Percentiles rank a stretch among this genome's conserved stretches.
Conservation (phyloP, 495 filamentous ascomycete genomes). For the Hyaloscypha variabilis region DNA sequence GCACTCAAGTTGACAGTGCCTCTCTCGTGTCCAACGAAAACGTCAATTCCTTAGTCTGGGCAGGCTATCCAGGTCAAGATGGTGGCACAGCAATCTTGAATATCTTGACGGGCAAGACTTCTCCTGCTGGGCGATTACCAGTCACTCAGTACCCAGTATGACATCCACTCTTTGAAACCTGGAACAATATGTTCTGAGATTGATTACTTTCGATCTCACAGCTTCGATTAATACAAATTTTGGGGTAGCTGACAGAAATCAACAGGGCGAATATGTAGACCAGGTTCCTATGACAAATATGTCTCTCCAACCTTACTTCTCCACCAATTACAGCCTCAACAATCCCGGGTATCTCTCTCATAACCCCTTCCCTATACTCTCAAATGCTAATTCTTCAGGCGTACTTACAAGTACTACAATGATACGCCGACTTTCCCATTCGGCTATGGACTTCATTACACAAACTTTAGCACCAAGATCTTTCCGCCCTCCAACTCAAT, state of each 20-base stretch:
- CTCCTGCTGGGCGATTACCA: constrained; percentile 60
- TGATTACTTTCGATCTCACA: too few relatives aligned
- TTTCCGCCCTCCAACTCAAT: constrained; percentile 30
- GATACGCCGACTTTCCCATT: constrained; percentile 56
- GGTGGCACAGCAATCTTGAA: constrained; percentile 58
- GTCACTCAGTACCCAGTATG: constrained; percentile 57
- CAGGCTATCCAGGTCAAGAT: constrained; percentile 64
- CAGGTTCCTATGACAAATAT: constrained; percentile 60
- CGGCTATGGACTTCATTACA: constrained; percentile 58
- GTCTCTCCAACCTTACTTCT: constrained; percentile 49
- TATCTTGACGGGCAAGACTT: constrained; percentile 44
- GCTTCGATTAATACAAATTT: background rate
- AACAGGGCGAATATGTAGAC: constrained; percentile 45
- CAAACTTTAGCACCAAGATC: constrained; percentile 45
- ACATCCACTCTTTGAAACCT: background rate
- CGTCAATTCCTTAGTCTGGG: constrained; percentile 63
- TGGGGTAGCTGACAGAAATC: background rate
- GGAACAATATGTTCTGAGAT: too few relatives aligned
- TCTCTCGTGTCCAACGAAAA: constrained; percentile 54
- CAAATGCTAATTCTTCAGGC: constrained; percentile 37
- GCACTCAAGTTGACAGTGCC: constrained; percentile 39
- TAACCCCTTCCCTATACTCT: too few relatives aligned
- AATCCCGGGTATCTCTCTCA: constrained; percentile 28
- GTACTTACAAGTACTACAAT: constrained; percentile 67
- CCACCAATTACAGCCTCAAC: constrained; percentile 17